Percentiles rank a stretch among this genome's conserved stretches.
Conservation (phyloP, 495 filamentous ascomycete genomes). For the Platismatia glauca region DNA sequence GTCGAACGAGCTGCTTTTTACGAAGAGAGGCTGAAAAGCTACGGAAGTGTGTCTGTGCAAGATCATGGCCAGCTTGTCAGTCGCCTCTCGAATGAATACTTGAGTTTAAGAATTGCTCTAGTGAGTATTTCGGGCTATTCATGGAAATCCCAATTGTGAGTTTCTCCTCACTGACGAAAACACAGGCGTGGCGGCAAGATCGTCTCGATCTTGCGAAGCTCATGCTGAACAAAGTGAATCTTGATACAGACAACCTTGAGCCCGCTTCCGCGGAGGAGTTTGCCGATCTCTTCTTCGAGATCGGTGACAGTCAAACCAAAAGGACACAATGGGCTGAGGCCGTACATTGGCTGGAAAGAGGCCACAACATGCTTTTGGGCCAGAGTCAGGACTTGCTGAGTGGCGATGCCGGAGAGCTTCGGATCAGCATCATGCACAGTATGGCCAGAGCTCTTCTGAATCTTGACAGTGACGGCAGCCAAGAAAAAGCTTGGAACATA, state of each 20-base stretch:
- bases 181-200: slow-evolving; percentile 61
- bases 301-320: slow-evolving; percentile 52
- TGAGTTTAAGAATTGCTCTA: slow-evolving; percentile 57
- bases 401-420: slow-evolving; percentile 51
- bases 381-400: slow-evolving; percentile 50
- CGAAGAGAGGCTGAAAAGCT: slow-evolving; percentile 45
- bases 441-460: slow-evolving; percentile 45
- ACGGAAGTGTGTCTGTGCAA: slow-evolving; percentile 21
- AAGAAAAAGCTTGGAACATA: slow-evolving; percentile 47
- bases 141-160: not conserved
- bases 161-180: slow-evolving; percentile 17
- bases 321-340: slow-evolving; percentile 45
- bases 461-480: slow-evolving; percentile 28
- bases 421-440: slow-evolving; percentile 53
- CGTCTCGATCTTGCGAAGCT: slow-evolving; percentile 68
- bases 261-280: slow-evolving; percentile 50
- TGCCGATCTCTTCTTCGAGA: slow-evolving; percentile 63
- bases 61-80: slow-evolving; percentile 22
- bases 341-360: slow-evolving; percentile 65
- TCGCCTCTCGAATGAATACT: slow-evolving; percentile 55
- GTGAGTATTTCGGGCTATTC: slow-evolving; percentile 34
- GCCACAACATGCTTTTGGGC: slow-evolving; percentile 48
- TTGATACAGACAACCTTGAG: slow-evolving; percentile 34
- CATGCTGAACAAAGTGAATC: slow-evolving; percentile 54
- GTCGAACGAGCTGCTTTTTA: slow-evolving; percentile 57